Percentiles rank a stretch among this genome's conserved stretches.
Evolutionary conservation across 352 stramenopile genomes (phyloP).

Genomic region (Pythium volutum): DNA sequence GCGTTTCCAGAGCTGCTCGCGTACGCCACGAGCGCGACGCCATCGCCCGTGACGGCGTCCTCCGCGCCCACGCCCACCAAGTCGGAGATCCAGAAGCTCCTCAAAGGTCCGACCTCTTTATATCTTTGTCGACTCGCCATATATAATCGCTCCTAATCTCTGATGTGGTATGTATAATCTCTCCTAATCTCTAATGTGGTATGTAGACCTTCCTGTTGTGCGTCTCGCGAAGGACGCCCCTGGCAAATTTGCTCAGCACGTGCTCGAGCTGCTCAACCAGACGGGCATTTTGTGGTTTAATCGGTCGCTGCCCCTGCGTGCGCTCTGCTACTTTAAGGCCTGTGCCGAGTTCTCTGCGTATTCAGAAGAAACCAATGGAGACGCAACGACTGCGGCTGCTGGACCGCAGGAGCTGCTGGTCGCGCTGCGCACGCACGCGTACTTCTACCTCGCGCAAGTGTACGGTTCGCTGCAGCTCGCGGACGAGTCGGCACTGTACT

Average conservation of each 20-base stretch:
- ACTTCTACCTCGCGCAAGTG: conserved; percentile 75
- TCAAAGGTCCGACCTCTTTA: no score
- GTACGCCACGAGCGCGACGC: conserved; percentile 25
- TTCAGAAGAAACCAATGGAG: background rate
- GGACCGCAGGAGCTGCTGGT: conserved; percentile 11
- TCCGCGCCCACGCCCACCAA: background rate
- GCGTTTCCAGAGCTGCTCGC: conserved; percentile 40
- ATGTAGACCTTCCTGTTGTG: conserved; percentile 10
- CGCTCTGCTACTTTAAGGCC: conserved; percentile 57
- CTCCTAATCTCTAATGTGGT: background rate
- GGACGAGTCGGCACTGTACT: conserved; percentile 56
- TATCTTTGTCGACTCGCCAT: no score
- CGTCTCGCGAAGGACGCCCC: conserved; percentile 8
- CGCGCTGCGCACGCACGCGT: conserved; percentile 39
- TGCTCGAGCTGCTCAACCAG: conserved; percentile 55
- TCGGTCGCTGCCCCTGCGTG: conserved; percentile 36
- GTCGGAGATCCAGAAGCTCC: conserved; percentile 9
- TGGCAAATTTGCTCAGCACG: background rate
- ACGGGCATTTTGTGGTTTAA: conserved; percentile 71
- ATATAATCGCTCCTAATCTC: no score
- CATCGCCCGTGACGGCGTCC: background rate
- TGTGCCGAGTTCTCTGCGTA: conserved; percentile 27
- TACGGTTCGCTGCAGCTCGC: conserved; percentile 49
- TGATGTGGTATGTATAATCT: background rate
- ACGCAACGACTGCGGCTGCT: conserved; percentile 13